A percentile compares a stretch with the other conserved stretches of the same genome.
Conservation (phyloP, 371 early-diverging fungal genomes). For the Mucor plumbeus region DNA sequence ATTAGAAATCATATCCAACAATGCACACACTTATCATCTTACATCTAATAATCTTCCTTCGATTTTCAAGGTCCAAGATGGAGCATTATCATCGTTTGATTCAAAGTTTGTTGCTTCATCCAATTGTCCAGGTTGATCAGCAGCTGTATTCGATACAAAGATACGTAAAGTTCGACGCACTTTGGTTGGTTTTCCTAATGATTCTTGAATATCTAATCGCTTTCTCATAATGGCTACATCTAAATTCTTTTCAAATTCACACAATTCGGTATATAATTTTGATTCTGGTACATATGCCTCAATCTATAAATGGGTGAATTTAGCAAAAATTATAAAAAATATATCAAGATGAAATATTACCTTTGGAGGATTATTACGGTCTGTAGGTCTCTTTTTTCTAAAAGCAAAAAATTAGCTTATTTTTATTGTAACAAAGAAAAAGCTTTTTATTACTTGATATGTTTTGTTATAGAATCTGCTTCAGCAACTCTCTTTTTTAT, state of each 20-base stretch:
- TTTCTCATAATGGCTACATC: conserved; percentile 90
- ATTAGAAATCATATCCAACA: neutral
- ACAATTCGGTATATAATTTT: conserved; percentile 81
- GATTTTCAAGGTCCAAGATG: conserved; percentile 92
- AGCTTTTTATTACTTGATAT: conserved; percentile 42
- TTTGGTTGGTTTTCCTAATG: conserved; percentile 74
- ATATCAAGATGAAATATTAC: conserved; percentile 22
- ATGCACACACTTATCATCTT: neutral
- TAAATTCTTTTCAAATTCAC: conserved; percentile 84
- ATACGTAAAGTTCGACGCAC: conserved; percentile 86
- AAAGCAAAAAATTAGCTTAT: neutral
- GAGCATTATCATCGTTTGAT: conserved; percentile 61
- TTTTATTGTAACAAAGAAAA: neutral
- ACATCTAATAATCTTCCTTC: conserved; percentile 90
- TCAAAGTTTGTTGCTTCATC: conserved; percentile 56
- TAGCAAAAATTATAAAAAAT: neutral
- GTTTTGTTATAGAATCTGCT: conserved; percentile 40
- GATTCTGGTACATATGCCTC: conserved; percentile 93
- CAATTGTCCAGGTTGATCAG: conserved; percentile 67
- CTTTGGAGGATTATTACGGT: conserved; percentile 62
- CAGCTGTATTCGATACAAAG: conserved; percentile 87
- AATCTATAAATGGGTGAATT: conserved; percentile 55
- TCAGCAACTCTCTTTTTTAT: conserved; percentile 53
- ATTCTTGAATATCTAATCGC: conserved; percentile 87
- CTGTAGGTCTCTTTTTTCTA: conserved; percentile 67